phyloP scores from a whole-genome alignment of 768 basidiomycete genomes.

The Pleurotus ostreatus region DNA sequence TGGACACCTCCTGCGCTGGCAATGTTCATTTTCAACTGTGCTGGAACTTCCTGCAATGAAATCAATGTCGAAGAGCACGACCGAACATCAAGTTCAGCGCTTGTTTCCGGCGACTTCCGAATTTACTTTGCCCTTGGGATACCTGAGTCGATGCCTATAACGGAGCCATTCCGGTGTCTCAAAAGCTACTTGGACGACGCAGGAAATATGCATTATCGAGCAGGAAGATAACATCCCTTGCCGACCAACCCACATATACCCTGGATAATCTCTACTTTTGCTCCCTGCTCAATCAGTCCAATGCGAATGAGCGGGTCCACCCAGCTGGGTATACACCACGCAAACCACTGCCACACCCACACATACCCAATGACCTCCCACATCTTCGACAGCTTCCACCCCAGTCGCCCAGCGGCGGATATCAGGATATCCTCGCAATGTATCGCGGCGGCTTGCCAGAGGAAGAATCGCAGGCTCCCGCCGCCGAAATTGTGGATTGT shows the following conservation, averaged over 20 bases:
- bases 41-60: too few species aligned
- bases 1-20: too few species aligned
- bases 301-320: neutral
- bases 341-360: constrained; percentile 16
- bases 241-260: neutral
- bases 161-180: too few species aligned
- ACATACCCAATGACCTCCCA: constrained; percentile 11
- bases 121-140: too few species aligned
- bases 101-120: too few species aligned
- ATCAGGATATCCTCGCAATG: constrained; percentile 26
- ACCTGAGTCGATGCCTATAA: too few species aligned
- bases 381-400: neutral
- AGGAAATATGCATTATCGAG: too few species aligned
- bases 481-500: constrained; percentile 9
- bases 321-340: neutral
- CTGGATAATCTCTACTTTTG: neutral
- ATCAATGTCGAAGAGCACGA: too few species aligned
- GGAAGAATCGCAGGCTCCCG: constrained; percentile 20
- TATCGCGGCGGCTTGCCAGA: constrained; percentile 25
- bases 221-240: too few species aligned
- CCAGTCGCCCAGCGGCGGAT: constrained; percentile 9
- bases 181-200: too few species aligned
- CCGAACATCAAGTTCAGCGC: too few species aligned
- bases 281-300: neutral
- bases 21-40: too few species aligned